Evolutionary conservation across 2,329 filamentous ascomycete species (phyloP), one percentile per base, ranked within the genome.

Genomic region (Raffaelea arxii): DNA sequence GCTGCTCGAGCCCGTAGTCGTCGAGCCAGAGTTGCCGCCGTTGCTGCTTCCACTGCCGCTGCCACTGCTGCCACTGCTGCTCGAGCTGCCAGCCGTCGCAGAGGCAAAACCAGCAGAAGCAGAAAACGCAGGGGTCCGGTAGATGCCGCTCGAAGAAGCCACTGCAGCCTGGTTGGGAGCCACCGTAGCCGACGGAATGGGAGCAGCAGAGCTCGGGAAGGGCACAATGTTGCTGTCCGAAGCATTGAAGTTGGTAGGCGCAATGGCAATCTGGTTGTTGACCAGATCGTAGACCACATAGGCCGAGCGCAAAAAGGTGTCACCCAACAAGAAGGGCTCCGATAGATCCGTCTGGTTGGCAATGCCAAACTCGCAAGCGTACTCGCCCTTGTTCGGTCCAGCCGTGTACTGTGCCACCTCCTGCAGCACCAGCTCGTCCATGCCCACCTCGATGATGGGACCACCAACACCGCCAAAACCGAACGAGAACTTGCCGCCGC

Each of bases 211-310:
- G 58, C 68, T 75, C 18, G 66, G 51, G 52, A 78, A 78, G 2
- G 72, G 56, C 2, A 75, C 65, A 25, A 78, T 61, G 47, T 75
- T 71, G 36, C 66, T 68, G 7, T 60, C 53, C 2, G 72, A 74
- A 2, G 72, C 64, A 57, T 77, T 77, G 59, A 78, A 78, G 49
- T 75, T 65, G 11, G 77, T 77, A 16, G 66, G 63, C 4, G 75
- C 77, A 19, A 80, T 60, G 18, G 58, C 75, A 46, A 80, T 65
- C 54, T 78, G 63, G 56, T 78, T 74, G 59, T 79, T 79, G 43
- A 70, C 66, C 19, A 79, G 61, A 51, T 80, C 77, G 51, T 78
- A 80, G 7, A 79, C 75, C 6, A 79, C 71, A 50, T 79, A 80
- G 1, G 75, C 76, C 1, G 75, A 79, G 46, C 77, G 70, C 25